phyloP scores from a whole-genome alignment of 306 rosid species.

The Vicia sativa region DNA sequence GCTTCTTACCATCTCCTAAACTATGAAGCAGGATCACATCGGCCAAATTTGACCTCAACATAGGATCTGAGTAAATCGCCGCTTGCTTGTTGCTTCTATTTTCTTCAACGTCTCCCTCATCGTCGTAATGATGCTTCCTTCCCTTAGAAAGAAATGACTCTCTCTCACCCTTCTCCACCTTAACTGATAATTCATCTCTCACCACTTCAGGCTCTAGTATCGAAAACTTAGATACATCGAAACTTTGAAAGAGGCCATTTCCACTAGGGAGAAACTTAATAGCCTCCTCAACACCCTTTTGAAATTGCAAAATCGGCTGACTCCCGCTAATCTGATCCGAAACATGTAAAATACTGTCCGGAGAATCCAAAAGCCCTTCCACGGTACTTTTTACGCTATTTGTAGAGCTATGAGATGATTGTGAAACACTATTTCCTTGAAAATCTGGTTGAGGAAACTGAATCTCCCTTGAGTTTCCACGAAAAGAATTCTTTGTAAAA shows the following conservation, averaged over 20 bases:
- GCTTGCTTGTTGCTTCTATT: conserved; percentile 79
- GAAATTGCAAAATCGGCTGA: conserved; percentile 81
- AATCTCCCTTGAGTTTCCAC: conserved; percentile 43
- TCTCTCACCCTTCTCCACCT: conserved; percentile 54
- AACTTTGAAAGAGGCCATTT: conserved; percentile 52
- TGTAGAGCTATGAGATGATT: conserved; percentile 63
- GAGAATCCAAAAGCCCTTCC: conserved; percentile 69
- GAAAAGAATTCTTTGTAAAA: conserved; percentile 38
- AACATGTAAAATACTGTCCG: conserved; percentile 51
- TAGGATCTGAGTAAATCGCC: conserved; percentile 68
- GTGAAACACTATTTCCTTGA: conserved; percentile 47
- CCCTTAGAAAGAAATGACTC: conserved; percentile 49
- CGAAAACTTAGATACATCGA: conserved; percentile 41
- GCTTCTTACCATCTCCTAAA: conserved; percentile 50
- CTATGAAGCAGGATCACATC: conserved; percentile 68
- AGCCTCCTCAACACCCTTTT: conserved; percentile 88
- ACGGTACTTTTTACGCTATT: conserved; percentile 52
- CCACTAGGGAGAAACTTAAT: conserved; percentile 75
- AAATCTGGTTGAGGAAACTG: conserved; percentile 44
- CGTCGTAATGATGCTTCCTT: conserved; percentile 58
- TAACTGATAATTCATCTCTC: conserved; percentile 41
- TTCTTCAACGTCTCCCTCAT: conserved; percentile 60
- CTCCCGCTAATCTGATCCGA: conserved; percentile 57
- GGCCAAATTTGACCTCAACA: conserved; percentile 59
- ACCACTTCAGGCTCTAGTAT: conserved; percentile 33